These are phyloP conservation scores for Clavispora vitiphila DNA, from an alignment of 805 yeast genomes.

Conservation along the genomic window DNA sequence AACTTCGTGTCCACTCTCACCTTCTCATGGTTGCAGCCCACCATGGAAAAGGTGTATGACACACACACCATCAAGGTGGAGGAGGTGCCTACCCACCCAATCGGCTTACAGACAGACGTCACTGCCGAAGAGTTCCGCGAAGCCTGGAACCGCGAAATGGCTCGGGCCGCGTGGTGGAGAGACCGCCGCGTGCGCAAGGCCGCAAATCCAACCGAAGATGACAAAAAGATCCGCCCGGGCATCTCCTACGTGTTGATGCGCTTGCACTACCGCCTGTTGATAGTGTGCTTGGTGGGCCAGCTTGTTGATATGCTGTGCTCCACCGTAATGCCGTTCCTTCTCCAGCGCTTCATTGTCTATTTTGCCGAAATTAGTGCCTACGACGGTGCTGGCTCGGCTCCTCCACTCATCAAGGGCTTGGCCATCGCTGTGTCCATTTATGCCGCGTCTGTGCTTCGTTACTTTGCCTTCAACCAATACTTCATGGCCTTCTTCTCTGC, in stretches of 20 bases:
- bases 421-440: constrained; percentile 77
- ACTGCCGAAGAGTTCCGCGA: constrained; percentile 14
- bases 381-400: constrained; percentile 5
- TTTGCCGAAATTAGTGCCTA: constrained; percentile 14
- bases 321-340: constrained; percentile 25
- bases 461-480: constrained; percentile 17
- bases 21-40: constrained; percentile 25
- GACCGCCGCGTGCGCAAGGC: constrained; percentile 9
- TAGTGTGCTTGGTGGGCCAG: constrained; percentile 13
- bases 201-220: constrained; percentile 8
- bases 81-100: constrained; percentile 13
- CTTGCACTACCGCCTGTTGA: constrained; percentile 8
- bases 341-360: constrained; percentile 25
- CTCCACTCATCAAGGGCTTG: constrained; percentile 53
- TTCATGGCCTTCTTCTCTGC: constrained; percentile 11
- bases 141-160: constrained; percentile 15
- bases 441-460: constrained; percentile 18
- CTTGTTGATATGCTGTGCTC: constrained; percentile 19
- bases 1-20: constrained; percentile 20
- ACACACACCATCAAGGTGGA: constrained; percentile 18
- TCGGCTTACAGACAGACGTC: constrained; percentile 11
- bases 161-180: constrained; percentile 15
- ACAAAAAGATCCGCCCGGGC: constrained; percentile 17
- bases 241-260: constrained; percentile 15
- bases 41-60: constrained; percentile 20